Evolutionary conservation across 805 yeast species (phyloP), one percentile per base, ranked within the genome.

Genomic region (Suhomyces emberorum): DNA sequence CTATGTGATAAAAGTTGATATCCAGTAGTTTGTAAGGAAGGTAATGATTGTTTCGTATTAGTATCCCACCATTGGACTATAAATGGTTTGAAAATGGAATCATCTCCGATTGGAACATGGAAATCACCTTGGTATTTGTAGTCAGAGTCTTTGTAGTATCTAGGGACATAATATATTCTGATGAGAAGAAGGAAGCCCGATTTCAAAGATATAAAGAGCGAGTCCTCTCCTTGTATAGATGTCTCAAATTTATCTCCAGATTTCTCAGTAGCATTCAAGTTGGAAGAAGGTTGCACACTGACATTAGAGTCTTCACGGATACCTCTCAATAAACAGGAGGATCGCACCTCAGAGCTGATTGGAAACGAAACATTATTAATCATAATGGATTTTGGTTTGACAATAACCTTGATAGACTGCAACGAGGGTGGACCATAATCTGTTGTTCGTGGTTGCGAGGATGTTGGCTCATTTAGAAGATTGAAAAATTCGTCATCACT

Each of bases 21-120:
- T 3, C 70, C 70, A 2, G 65, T 43, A 21, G 41, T 48, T 18
- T 38, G 45, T 30, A 49, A 39, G 17, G 51, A 54, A 15, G 36
- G 24, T 15, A 30, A 24, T 30, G 22, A 24, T 5, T 38, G 20
- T 18, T 35, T 43, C 27, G 50, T 49, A 22, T 51, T 42, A 38
- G 42, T 63, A 15, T 21, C 21, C 78, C 77, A 73, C 77, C 76
- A 72, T 43, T 73, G 77, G 0, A 72, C 74, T 7, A 69, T 66
- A 41, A 63, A 69, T 1, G 77, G 77, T 26, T 58, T 59, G 42
- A 48, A 58, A 4, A 63, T 49, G 20, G 51, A 51, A 14, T 45
- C 49, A 2, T 49, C 44, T 8, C 42, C 20, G 31, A 32, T 33
- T 29, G 20, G 16, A 2, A 43, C 30, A 2, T 40, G 35, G 1